Evolutionary conservation across 129 eudicot genomes (phyloP), one percentile per base, ranked within the genome.

Genomic region (Centrapalus pauciflorus): DNA sequence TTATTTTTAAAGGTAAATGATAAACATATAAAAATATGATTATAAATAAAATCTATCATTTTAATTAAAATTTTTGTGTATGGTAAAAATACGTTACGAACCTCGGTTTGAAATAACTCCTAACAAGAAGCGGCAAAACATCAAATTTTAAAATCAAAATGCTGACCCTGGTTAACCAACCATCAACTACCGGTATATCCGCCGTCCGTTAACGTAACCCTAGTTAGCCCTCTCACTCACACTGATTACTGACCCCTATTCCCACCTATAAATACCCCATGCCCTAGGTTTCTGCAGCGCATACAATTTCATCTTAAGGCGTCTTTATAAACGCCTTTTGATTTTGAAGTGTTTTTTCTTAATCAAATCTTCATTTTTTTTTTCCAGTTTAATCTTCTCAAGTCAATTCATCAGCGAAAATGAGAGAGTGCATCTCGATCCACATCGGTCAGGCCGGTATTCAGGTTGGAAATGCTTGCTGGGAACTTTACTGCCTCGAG

Each of bases 371-470:
- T 1, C 49, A 6, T n/a, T n/a, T n/a, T n/a, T n/a, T n/a, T 33
- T 60, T 16, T 41, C 19, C 45, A 16, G 38, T 71, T 14, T 34
- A 25, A 13, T 66, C 75, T 56, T 34, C 52, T 61, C 27, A 52
- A 55, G 49, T 24, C 19, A 34, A 66, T 49, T 61, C 28, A 24
- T 9, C 29, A 19, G 33, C 32, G 56, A 85, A 72, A 51, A 82
- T 82, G 87, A 85, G 92, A 59, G 92, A 85, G 79, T 85, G 87
- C 78, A 85, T 85, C 32, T 85, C 92, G 60, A 69, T 85, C 34
- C 92, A 85, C 87, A 85, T 85, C 55, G 92, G 92, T 37, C 92
- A 85, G 81, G 92, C 92, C 66, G 92, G 92, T 49, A 85, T 85
- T 38, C 92, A 85, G 77, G 92, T 85, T 64, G 92, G 92, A 40